Evolutionary conservation across 2,329 filamentous ascomycete species (phyloP), one percentile per base, ranked within the genome.

Genomic region (Trichophyton equinum): DNA sequence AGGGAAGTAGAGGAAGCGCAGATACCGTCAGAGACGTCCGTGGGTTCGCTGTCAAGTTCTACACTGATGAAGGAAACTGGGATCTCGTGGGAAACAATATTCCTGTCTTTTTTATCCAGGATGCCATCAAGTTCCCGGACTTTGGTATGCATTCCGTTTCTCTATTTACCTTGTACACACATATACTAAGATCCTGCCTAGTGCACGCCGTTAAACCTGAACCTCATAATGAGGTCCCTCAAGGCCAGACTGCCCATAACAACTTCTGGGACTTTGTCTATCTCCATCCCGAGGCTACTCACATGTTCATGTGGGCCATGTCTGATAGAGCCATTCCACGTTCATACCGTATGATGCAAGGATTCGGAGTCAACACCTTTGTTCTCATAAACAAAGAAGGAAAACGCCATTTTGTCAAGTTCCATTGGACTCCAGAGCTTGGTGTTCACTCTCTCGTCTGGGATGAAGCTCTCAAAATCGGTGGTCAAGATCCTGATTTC

Each of bases 11-110:
- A 38, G 89, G 88, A 11, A 88, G 85, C 58, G 86, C 88, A 4
- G 89, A 94, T 69, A 91, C 87, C 0, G 88, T 91, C 0, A 82
- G 89, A n/a, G 88, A 94, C 76, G 86, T 91, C 1, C 83, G 88
- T 42, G 88, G 89, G 1, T 94, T 92, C 64, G 87, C 88, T 0
- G 74, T 89, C 64, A 89, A 89, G 72, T 84, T 89, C 68, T 91
- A 91, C 69, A 91, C 88, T 0, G 76, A 87, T 0, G 87, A 91
- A 67, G 88, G 87, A 3, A 90, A 88, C 66, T 89, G 85, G 83
- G 86, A 89, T 64, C 77, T 88, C 33, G 84, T 88, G 1, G 85
- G 85, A 38, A 89, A 90, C 73, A 84, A 89, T 65, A 88, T 88
- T 49, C 85, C 86, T 0, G 84, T 89, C 11, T 88, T 89, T 73